Base-by-base conservation (phyloP, 108 stramenopile genomes). In the Stephanodiscus triporus region DNA sequence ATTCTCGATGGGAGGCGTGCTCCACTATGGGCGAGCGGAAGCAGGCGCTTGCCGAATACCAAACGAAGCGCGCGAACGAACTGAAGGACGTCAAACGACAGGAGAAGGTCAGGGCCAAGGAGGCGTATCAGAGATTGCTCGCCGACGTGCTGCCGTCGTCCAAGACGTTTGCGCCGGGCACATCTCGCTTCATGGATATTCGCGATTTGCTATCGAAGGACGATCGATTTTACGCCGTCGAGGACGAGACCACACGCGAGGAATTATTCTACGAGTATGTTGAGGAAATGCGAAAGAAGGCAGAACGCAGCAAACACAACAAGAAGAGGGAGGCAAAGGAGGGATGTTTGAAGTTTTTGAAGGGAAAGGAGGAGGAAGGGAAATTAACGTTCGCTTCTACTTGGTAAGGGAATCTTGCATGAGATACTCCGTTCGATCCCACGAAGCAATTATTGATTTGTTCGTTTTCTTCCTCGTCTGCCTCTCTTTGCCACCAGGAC, bases 11-110 rank as follows among this genome's bases (percentile, higher is more conserved):
- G 93, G 80, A 83, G 27, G 87, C 85, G 2, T 88, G 86, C 49
- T 74, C 73, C 37, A 86, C 88, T 2, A 66, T 83, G 5, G 93
- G 93, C 19, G 93, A 95, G 64, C 79, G 91, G 14, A 90, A 88
- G 43, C 93, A 95, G 68, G 91, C 93, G 2, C 62, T 92, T 64
- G 93, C 93, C 1, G 93, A 95, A 57, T 95, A 89, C 77, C 91
- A 92, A 70, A 95, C 93, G 16, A 95, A 95, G 76, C 88, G 91
- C 37, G 82, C 89, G 19, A 95, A 95, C 61, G 93, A 95, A 63
- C 68, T 92, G 27, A 66, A 79, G 20, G 78, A 86, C 45, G 61
- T 82, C 22, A 89, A 92, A 58, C 86, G 93, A 17, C 80, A 88
- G 76, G 93, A 91, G 70, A 86, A 86, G 38, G 64, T 77, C 58